A percentile compares a stretch with the other conserved stretches of the same genome.
Evolutionary conservation across 495 filamentous ascomycete genomes (phyloP).

Genomic region (Parathielavia appendiculata): DNA sequence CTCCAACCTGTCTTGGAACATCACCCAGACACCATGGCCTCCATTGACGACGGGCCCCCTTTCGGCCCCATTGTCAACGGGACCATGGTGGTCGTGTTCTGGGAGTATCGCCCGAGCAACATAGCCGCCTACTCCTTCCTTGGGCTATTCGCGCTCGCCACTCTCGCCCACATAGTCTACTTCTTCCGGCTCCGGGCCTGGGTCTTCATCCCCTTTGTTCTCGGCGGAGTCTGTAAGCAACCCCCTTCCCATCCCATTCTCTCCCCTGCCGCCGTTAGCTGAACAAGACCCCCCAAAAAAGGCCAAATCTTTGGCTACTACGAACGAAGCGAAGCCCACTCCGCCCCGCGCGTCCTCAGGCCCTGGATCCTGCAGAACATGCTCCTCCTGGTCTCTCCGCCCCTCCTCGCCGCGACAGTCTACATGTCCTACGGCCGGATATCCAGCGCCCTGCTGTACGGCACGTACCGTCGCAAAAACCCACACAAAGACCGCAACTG

Average conservation of each 20-base stretch:
- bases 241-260: background rate
- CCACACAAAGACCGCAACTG: background rate
- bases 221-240: slow-evolving; percentile 4
- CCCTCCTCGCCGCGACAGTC: slow-evolving; percentile 1
- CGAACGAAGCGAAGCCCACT: background rate
- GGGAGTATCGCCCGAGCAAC: slow-evolving; percentile 6
- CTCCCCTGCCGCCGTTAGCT: too few relatives aligned
- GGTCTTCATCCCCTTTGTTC: slow-evolving; percentile 4
- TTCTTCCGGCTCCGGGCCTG: slow-evolving; percentile 1
- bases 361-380: slow-evolving; percentile 7
- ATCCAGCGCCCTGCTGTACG: background rate
- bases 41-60: background rate
- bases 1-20: background rate
- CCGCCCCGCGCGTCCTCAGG: background rate
- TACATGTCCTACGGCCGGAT: slow-evolving; percentile 1
- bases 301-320: slow-evolving; percentile 5
- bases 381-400: slow-evolving; percentile 9
- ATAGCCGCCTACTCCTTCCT: slow-evolving; percentile 8
- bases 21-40: background rate
- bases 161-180: slow-evolving; percentile 5
- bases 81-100: slow-evolving; percentile 9
- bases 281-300: background rate
- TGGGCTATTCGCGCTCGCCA: background rate
- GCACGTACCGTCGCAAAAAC: background rate
- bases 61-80: slow-evolving; percentile 10